Conservation (phyloP, 23 red algal species). For the Gracilaria gracilis region DNA sequence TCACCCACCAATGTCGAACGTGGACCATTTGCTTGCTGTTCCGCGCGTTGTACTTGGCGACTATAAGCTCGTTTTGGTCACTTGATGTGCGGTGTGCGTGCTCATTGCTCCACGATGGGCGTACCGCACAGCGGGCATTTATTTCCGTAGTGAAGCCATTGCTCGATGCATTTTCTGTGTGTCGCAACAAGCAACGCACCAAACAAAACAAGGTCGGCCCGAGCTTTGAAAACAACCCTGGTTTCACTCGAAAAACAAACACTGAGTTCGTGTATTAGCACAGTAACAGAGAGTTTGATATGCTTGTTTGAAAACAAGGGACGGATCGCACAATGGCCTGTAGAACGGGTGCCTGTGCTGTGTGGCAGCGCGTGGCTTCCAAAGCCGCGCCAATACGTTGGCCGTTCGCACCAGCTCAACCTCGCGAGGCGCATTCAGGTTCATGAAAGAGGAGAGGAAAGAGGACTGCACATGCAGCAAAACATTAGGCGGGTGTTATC, state of each 20-base stretch:
- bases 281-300: slow-evolving; percentile 62
- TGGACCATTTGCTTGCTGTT: not conserved
- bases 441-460: no score
- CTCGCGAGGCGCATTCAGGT: no score
- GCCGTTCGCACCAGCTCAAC: no score
- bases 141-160: slow-evolving; percentile 67
- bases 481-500: no score
- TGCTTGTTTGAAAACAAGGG: slow-evolving; percentile 96
- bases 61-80: not conserved
- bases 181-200: not conserved
- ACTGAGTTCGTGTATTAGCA: slow-evolving; percentile 86
- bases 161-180: slow-evolving; percentile 56
- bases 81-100: not conserved
- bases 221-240: slow-evolving; percentile 73
- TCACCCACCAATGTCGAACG: slow-evolving; percentile 3
- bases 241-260: slow-evolving; percentile 87
- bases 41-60: not conserved
- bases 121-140: slow-evolving; percentile 73
- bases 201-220: slow-evolving; percentile 63
- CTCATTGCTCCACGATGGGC: not conserved
- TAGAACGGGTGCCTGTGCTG: slow-evolving; percentile 96
- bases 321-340: slow-evolving; percentile 94
- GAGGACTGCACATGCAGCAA: no score
- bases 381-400: no score
- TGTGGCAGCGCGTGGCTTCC: no score